A percentile compares a stretch with the other conserved stretches of the same genome.
Conservation (phyloP, 495 filamentous ascomycete genomes). For the Penicillium soppii region DNA sequence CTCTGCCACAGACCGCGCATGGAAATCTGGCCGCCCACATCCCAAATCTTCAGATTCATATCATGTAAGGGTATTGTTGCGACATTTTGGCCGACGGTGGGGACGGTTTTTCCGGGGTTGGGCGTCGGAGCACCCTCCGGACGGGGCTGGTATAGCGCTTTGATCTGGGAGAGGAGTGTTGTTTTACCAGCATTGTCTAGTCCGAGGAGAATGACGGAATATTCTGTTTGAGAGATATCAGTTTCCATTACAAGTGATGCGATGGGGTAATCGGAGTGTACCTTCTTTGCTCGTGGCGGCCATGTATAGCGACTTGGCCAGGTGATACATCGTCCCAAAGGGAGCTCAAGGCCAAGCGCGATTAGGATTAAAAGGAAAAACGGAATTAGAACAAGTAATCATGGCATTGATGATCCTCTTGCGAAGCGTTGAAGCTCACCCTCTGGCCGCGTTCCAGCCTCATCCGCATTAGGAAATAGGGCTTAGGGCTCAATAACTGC, state of each 20-base stretch:
- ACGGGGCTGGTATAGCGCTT: constrained; percentile 74
- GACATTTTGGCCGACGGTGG: constrained; percentile 97
- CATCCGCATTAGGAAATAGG: constrained; percentile 33
- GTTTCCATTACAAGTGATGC: not conserved
- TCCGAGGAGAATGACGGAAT: constrained; percentile 94
- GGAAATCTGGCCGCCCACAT: constrained; percentile 88
- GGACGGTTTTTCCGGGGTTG: constrained; percentile 73
- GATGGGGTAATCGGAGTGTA: constrained; percentile 25
- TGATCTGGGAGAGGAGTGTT: constrained; percentile 94
- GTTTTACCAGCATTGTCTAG: constrained; percentile 99
- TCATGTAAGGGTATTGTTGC: constrained; percentile 81
- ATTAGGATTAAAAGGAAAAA: constrained; percentile 14
- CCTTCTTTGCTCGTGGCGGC: constrained; percentile 95
- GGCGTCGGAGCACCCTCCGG: constrained; percentile 49
- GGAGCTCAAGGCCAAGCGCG: constrained; percentile 12
- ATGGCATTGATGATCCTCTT: constrained; percentile 20
- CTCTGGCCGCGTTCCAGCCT: constrained; percentile 23
- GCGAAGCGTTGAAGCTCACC: constrained; percentile 7
- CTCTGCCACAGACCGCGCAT: constrained; percentile 92
- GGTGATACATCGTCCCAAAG: constrained; percentile 81
- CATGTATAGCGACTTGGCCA: constrained; percentile 90
- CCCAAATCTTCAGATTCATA: constrained; percentile 98
- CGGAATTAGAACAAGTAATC: constrained; percentile 11
- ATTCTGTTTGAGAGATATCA: constrained; percentile 58
- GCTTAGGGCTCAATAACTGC: too few species aligned